Evolutionary conservation across 352 stramenopile species (phyloP).

Genomic region (Phytophthora citricola): DNA sequence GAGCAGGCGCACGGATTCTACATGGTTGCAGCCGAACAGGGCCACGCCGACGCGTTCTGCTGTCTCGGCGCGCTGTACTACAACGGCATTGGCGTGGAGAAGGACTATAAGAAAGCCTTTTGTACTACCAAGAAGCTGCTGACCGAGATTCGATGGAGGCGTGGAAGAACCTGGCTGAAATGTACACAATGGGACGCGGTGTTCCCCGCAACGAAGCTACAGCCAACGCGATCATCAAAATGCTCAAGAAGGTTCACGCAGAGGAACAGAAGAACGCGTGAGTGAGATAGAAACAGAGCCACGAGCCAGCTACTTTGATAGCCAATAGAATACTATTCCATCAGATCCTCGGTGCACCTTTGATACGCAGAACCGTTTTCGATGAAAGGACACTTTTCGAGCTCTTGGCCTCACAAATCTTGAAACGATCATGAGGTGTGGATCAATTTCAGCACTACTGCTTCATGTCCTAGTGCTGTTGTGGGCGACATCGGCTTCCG

Average conservation of each 20-base stretch:
- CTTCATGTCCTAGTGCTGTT: conserved; percentile 16
- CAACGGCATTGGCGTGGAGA: conserved; percentile 69
- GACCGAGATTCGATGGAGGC: conserved; percentile 85
- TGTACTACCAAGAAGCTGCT: conserved; percentile 89
- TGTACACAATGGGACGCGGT: conserved; percentile 80
- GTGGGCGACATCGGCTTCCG: conserved; percentile 7
- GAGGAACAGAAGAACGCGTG: conserved; percentile 31
- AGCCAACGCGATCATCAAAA: conserved; percentile 86
- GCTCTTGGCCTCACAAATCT: conserved; percentile 12
- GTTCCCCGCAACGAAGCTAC: conserved; percentile 83
- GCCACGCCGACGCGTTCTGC: conserved; percentile 75
- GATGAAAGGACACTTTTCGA: conserved; percentile 20
- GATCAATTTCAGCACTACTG: neutral
- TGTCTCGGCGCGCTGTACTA: conserved; percentile 87
- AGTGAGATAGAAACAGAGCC: neutral
- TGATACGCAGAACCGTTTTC: neutral
- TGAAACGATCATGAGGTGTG: conserved; percentile 37
- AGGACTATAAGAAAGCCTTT: conserved; percentile 84
- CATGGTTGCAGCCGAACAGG: conserved; percentile 66
- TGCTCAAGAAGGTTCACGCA: conserved; percentile 75
- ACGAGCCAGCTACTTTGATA: neutral
- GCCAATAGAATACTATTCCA: conserved; percentile 19
- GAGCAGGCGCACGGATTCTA: conserved; percentile 79
- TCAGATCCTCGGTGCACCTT: neutral
- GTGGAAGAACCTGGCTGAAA: conserved; percentile 91